Conservation (phyloP, 192 early-diverging fungal genomes). For the Umbelopsis sp. region DNA sequence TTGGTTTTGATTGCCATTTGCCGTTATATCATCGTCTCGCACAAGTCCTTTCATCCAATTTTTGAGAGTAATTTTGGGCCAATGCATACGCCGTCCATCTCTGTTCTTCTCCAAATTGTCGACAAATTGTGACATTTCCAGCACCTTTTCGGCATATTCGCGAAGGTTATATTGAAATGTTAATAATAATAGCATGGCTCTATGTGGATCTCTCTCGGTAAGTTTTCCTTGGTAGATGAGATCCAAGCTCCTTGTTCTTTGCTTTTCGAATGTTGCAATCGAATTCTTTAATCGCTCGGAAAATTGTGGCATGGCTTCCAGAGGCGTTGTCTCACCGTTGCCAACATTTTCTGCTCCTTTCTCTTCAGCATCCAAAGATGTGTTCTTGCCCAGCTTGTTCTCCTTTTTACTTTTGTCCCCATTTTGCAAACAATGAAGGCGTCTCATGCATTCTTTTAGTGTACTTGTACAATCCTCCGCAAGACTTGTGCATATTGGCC, state of each 20-base stretch:
- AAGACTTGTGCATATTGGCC: neutral
- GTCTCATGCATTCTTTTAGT: constrained; percentile 3
- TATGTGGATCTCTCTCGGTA: neutral
- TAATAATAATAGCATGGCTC: constrained; percentile 17
- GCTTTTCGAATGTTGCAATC: neutral
- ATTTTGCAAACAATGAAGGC: neutral
- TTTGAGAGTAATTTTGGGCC: constrained; percentile 18
- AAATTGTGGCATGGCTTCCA: neutral
- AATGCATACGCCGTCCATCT: neutral
- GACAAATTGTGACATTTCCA: constrained; percentile 13
- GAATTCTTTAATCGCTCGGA: neutral
- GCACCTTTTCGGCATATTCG: constrained; percentile 5
- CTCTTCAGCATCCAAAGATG: too few species aligned
- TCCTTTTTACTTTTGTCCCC: neutral
- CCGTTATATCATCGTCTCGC: constrained; percentile 2
- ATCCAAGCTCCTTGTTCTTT: neutral
- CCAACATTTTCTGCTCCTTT: too few species aligned
- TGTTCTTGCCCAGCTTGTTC: neutral
- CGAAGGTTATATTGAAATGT: constrained; percentile 18
- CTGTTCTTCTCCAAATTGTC: neutral
- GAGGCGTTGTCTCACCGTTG: too few species aligned
- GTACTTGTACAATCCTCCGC: neutral
- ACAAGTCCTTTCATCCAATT: constrained; percentile 17
- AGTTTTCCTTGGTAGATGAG: neutral
- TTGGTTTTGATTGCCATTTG: constrained; percentile 16